These are phyloP conservation scores for Aspergillus pseudotamarii DNA, from an alignment of 2,329 filamentous ascomycete species.

Conservation along the genomic window DNA sequence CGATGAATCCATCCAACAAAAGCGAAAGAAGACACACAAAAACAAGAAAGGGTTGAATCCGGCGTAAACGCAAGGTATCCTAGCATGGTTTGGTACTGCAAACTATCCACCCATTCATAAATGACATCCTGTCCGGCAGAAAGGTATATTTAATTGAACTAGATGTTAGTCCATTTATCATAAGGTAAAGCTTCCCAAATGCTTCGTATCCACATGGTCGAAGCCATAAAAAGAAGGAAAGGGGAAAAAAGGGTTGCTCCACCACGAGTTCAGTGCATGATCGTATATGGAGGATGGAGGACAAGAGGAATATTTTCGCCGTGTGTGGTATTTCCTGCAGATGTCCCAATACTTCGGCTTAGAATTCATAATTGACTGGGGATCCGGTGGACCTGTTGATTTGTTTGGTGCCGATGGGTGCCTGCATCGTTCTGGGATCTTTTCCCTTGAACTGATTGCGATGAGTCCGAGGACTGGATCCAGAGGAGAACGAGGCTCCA, in stretches of 20 bases:
- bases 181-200: conserved; percentile 2
- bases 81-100: background rate
- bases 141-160: conserved; percentile 7
- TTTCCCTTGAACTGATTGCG: conserved; percentile 15
- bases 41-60: background rate
- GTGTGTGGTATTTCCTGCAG: background rate
- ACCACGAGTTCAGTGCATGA: background rate
- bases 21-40: conserved; percentile 2
- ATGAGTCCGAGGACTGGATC: conserved; percentile 19
- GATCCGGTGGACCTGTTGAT: conserved; percentile 17
- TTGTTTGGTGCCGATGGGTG: conserved; percentile 20
- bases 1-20: conserved; percentile 8
- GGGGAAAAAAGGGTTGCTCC: background rate
- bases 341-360: background rate
- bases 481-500: conserved; percentile 18
- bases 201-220: background rate
- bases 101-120: conserved; percentile 4
- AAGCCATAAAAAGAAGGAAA: conserved; percentile 7
- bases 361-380: conserved; percentile 21
- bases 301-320: background rate
- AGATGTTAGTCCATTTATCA: conserved; percentile 6
- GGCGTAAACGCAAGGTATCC: background rate
- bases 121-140: background rate
- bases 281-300: background rate
- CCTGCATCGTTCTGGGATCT: conserved; percentile 8